Conservation (phyloP, 176 grass and related monocot species). For the Cenchrus americanus region DNA sequence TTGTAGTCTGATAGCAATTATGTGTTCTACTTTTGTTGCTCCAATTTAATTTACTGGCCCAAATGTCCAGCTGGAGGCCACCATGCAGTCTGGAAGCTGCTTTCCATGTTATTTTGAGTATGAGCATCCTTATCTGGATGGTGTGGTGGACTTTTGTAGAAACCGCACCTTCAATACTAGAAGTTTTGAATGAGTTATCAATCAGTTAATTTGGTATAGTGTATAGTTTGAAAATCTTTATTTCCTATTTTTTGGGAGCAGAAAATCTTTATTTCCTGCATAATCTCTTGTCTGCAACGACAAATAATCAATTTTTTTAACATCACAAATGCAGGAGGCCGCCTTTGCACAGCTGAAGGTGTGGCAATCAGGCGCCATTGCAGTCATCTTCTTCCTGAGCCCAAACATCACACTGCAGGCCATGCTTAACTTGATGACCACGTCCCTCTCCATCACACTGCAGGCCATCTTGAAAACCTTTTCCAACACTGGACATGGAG, state of each 20-base stretch:
- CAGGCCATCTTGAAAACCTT: no score
- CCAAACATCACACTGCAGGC: slow-evolving; percentile 76
- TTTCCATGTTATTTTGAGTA: slow-evolving; percentile 32
- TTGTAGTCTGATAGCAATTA: no score
- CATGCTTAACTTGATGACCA: slow-evolving; percentile 72
- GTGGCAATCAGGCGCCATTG: slow-evolving; percentile 90
- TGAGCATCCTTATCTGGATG: no score
- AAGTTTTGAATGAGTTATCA: not conserved
- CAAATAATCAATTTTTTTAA: slow-evolving; percentile 16
- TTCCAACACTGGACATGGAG: no score
- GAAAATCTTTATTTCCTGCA: not conserved
- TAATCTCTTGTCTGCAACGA: slow-evolving; percentile 14
- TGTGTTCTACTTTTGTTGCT: no score
- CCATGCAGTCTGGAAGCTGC: no score
- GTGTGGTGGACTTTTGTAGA: no score
- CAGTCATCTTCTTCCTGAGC: slow-evolving; percentile 86
- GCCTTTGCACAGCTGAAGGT: slow-evolving; percentile 94
- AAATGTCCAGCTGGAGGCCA: no score
- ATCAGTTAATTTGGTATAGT: not conserved
- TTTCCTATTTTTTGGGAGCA: no score
- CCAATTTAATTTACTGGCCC: no score
- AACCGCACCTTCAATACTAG: no score
- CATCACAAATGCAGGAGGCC: slow-evolving; percentile 70
- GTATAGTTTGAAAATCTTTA: not conserved
- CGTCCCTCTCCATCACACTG: slow-evolving; percentile 43